Percentiles rank a stretch among this genome's conserved stretches.
Evolutionary conservation across 164 flowering plant species (phyloP).

Genomic region (Malania oleifera): DNA sequence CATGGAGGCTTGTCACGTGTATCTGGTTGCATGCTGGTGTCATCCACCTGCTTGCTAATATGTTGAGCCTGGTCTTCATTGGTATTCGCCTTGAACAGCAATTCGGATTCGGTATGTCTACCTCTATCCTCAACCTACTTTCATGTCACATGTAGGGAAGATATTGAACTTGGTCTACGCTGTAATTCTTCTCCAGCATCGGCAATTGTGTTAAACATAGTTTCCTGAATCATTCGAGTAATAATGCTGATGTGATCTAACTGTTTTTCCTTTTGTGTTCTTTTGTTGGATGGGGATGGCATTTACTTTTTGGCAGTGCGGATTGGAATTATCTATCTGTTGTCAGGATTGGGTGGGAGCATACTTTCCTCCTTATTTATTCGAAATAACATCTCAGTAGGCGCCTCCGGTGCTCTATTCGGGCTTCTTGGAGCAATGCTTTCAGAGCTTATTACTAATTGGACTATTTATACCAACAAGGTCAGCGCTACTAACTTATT

Average conservation of each 20-base stretch:
- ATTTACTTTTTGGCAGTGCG: slow-evolving; percentile 62
- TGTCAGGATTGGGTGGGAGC: slow-evolving; percentile 82
- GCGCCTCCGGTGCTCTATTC: slow-evolving; percentile 90
- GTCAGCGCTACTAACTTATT: slow-evolving; percentile 19
- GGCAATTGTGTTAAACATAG: no score
- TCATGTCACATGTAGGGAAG: no score
- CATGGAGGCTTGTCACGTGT: slow-evolving; percentile 80
- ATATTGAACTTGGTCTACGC: no score
- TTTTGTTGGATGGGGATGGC: no score
- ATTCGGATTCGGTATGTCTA: slow-evolving; percentile 73
- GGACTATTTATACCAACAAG: slow-evolving; percentile 72
- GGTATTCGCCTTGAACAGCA: slow-evolving; percentile 90
- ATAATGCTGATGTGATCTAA: no score
- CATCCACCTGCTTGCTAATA: slow-evolving; percentile 69
- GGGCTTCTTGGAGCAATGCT: slow-evolving; percentile 95
- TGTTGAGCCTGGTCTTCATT: slow-evolving; percentile 68
- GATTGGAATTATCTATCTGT: slow-evolving; percentile 57
- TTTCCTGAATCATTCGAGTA: no score
- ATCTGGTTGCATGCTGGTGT: slow-evolving; percentile 90
- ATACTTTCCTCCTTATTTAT: slow-evolving; percentile 62
- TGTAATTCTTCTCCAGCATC: no score
- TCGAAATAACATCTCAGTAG: slow-evolving; percentile 57
- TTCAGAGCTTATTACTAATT: slow-evolving; percentile 79
- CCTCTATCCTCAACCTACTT: neutral
- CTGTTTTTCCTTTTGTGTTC: no score